Percentiles rank a stretch among this genome's conserved stretches.
phyloP scores from a whole-genome alignment of 1,284 basidiomycete species.

The Naganishia albida region DNA sequence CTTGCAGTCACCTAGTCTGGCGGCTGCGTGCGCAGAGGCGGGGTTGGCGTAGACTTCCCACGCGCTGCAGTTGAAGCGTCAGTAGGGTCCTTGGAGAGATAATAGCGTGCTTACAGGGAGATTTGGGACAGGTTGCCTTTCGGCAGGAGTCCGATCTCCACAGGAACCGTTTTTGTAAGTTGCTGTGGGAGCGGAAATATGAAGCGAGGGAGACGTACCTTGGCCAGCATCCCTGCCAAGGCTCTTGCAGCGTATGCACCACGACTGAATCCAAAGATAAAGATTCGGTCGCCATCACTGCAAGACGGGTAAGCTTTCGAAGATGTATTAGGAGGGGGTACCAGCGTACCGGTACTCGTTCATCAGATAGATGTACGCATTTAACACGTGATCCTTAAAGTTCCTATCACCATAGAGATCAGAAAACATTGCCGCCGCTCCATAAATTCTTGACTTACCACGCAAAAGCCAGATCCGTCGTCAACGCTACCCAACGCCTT shows the following conservation, averaged over 20 bases:
- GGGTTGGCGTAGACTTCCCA: slow-evolving; percentile 43
- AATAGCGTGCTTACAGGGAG: slow-evolving; percentile 15
- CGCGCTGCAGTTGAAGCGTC: slow-evolving; percentile 36
- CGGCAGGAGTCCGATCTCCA: slow-evolving; percentile 33
- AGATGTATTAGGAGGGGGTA: not conserved
- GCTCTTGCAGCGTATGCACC: slow-evolving; percentile 54
- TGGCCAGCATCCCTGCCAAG: slow-evolving; percentile 51
- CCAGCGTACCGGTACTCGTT: slow-evolving; percentile 25
- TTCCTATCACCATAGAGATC: slow-evolving; percentile 4
- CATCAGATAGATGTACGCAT: slow-evolving; percentile 26
- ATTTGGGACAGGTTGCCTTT: slow-evolving; percentile 33
- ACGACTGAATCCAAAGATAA: slow-evolving; percentile 53
- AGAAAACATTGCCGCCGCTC: not conserved
- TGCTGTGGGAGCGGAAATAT: not conserved
- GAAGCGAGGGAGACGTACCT: slow-evolving; percentile 28
- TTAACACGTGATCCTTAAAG: slow-evolving; percentile 27
- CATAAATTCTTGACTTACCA: slow-evolving; percentile 28
- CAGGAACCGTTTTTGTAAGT: too few species aligned
- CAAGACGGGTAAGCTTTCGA: not conserved
- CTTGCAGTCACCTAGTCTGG: slow-evolving; percentile 19
- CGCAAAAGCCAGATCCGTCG: slow-evolving; percentile 35
- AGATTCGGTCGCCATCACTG: slow-evolving; percentile 51
- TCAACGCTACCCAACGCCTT: slow-evolving; percentile 20
- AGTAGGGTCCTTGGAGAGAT: too few species aligned
- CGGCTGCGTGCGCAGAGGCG: slow-evolving; percentile 13